Conservation (phyloP, 2,329 filamentous ascomycete species). For the Ascochyta pisi region DNA sequence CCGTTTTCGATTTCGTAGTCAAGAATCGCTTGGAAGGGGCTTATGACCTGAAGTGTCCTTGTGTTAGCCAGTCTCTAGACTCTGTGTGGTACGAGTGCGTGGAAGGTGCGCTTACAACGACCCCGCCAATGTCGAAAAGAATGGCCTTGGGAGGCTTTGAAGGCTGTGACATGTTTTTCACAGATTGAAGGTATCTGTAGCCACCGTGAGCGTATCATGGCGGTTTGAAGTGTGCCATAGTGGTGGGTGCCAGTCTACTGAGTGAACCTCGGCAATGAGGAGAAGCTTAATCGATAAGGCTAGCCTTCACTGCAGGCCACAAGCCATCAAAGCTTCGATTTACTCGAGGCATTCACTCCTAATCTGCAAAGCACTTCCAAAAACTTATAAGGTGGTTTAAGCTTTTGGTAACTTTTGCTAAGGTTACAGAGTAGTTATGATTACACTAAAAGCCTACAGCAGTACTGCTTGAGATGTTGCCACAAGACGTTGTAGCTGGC, state of each 20-base stretch:
- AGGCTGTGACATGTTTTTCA: conserved; percentile 16
- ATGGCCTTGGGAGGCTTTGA: conserved; percentile 37
- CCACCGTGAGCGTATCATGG: conserved; percentile 23
- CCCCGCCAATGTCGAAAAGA: conserved; percentile 94
- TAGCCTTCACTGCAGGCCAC: too few relatives aligned
- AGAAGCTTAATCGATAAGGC: conserved; percentile 25
- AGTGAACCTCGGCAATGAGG: conserved; percentile 34
- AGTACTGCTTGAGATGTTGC: too few relatives aligned
- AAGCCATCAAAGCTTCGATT: too few relatives aligned
- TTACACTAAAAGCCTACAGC: too few relatives aligned
- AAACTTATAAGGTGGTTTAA: too few relatives aligned
- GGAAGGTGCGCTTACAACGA: conserved; percentile 74
- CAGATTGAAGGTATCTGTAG: not conserved
- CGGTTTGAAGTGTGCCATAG: conserved; percentile 23
- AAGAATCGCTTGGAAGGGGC: conserved; percentile 90
- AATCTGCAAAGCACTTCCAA: too few relatives aligned
- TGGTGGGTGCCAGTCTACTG: conserved; percentile 18
- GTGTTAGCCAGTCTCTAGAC: not conserved
- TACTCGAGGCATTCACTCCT: too few relatives aligned
- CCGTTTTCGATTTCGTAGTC: conserved; percentile 80
- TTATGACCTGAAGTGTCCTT: conserved; percentile 71
- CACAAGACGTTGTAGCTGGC: too few relatives aligned
- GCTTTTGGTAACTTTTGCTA: too few relatives aligned
- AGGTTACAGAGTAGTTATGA: too few relatives aligned
- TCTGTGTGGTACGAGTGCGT: not conserved